Percentiles rank a stretch among this genome's conserved stretches.
These are phyloP conservation scores for Kwoniella mangroviensis DNA, from an alignment of 768 basidiomycete species.

Conservation along the genomic window DNA sequence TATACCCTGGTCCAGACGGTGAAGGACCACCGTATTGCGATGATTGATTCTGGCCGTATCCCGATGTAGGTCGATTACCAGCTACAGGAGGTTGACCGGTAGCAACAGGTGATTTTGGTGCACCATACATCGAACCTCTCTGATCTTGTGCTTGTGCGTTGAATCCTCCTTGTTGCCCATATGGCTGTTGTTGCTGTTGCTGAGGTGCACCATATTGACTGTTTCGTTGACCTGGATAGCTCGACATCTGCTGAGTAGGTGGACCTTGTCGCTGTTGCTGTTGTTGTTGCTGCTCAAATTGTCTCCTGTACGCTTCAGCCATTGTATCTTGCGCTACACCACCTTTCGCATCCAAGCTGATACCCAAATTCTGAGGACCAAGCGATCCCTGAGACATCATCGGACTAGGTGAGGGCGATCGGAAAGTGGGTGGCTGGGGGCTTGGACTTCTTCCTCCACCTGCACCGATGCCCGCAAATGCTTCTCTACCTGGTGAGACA, in stretches of 20 bases:
- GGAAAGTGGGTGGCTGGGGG: conserved; percentile 60
- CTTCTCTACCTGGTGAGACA: conserved; percentile 59
- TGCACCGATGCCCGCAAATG: conserved; percentile 82
- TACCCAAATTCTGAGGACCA: conserved; percentile 75
- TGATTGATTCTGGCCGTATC: conserved; percentile 25
- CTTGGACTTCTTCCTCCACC: conserved; percentile 60
- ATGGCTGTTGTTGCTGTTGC: conserved; percentile 5
- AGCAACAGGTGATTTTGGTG: conserved; percentile 26
- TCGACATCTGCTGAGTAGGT: conserved; percentile 14
- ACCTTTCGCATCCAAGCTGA: conserved; percentile 77
- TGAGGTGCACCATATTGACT: conserved; percentile 15
- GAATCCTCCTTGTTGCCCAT: conserved; percentile 31
- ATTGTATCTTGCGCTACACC: conserved; percentile 74
- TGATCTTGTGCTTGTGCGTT: conserved; percentile 24
- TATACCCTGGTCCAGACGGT: conserved; percentile 21
- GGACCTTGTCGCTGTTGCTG: conserved; percentile 33
- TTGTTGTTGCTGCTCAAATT: conserved; percentile 45
- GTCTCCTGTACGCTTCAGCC: conserved; percentile 51
- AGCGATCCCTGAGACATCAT: conserved; percentile 65
- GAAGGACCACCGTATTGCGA: not conserved
- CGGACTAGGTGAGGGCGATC: conserved; percentile 46
- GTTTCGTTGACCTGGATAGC: conserved; percentile 15
- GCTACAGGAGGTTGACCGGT: conserved; percentile 8
- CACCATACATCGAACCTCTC: conserved; percentile 15
- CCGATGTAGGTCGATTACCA: conserved; percentile 35